These are phyloP conservation scores for Xylariaceae sp. DNA, from an alignment of 2,329 filamentous ascomycete species.

Conservation along the genomic window DNA sequence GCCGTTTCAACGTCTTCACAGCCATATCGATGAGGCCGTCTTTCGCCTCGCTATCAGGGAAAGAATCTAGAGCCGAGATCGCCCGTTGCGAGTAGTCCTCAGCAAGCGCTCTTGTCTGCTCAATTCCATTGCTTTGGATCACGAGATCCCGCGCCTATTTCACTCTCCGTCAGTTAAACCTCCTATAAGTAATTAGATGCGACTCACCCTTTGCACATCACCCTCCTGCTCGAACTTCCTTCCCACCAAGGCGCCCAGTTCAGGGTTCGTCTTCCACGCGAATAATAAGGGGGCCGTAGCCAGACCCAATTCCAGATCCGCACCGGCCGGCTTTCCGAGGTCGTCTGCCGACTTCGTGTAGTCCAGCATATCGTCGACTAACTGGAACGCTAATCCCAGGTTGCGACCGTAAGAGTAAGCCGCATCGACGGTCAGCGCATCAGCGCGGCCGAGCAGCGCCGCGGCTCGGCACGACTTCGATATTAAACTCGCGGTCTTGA, in stretches of 20 bases:
- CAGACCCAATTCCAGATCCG: constrained; percentile 86
- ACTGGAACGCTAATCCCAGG: constrained; percentile 87
- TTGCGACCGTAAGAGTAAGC: constrained; percentile 93
- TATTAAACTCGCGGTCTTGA: constrained; percentile 93
- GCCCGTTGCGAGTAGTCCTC: constrained; percentile 88
- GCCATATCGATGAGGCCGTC: constrained; percentile 90
- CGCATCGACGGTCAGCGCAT: constrained; percentile 76
- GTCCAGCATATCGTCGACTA: constrained; percentile 97
- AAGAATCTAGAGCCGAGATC: constrained; percentile 72
- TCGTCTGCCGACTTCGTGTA: constrained; percentile 83
- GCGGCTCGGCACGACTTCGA: constrained; percentile 92
- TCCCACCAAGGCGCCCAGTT: constrained; percentile 82
- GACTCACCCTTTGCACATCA: constrained; percentile 73
- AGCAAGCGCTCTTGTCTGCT: constrained; percentile 85
- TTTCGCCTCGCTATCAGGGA: constrained; percentile 95
- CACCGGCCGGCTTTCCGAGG: constrained; percentile 89
- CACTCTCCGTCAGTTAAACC: constrained; percentile 11
- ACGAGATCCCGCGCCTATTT: constrained; percentile 80
- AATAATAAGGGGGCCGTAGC: constrained; percentile 92
- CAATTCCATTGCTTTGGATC: constrained; percentile 74
- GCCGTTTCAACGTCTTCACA: constrained; percentile 79
- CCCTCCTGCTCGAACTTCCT: constrained; percentile 81
- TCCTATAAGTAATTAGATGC: background rate
- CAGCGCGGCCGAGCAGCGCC: constrained; percentile 74
- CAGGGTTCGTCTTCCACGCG: constrained; percentile 85